A percentile compares a stretch with the other conserved stretches of the same genome.
Evolutionary conservation across 2,329 filamentous ascomycete species (phyloP).

Genomic region (Sordariomycetes sp.): DNA sequence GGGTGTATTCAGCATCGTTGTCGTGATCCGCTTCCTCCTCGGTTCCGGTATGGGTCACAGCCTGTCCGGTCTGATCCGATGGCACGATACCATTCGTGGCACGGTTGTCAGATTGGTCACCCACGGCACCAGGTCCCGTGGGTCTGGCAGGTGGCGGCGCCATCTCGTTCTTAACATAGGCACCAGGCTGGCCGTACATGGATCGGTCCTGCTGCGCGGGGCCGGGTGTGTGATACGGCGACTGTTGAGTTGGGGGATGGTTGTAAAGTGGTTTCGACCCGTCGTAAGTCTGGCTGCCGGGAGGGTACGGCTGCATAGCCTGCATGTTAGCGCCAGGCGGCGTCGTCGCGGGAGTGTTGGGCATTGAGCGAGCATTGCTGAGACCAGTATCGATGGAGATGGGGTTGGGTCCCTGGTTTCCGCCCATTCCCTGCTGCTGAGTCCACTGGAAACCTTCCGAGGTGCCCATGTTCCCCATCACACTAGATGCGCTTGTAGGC

Average conservation of each 20-base stretch:
- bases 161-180: conserved; percentile 80
- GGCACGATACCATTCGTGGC: conserved; percentile 52
- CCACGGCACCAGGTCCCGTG: conserved; percentile 28
- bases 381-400: conserved; percentile 72
- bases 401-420: conserved; percentile 47
- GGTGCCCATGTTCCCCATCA: conserved; percentile 60
- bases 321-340: conserved; percentile 68
- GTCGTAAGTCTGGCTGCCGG: conserved; percentile 53
- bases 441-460: conserved; percentile 75
- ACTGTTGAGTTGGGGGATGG: conserved; percentile 52
- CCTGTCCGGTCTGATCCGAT: conserved; percentile 31
- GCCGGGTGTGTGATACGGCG: conserved; percentile 54
- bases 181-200: conserved; percentile 53
- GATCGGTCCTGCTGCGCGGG: conserved; percentile 43
- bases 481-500: conserved; percentile 81
- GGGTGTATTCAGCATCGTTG: conserved; percentile 74
- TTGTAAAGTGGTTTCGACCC: conserved; percentile 68
- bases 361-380: conserved; percentile 72
- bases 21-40: conserved; percentile 62
- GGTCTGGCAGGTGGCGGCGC: conserved; percentile 60
- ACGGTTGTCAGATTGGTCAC: conserved; percentile 50
- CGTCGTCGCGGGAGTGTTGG: conserved; percentile 80
- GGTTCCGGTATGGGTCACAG: conserved; percentile 34
- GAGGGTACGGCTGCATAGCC: conserved; percentile 66
- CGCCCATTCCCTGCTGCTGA: conserved; percentile 19